These are phyloP conservation scores for Diplodia mutila DNA, from an alignment of 2,329 filamentous ascomycete genomes.

Conservation along the genomic window DNA sequence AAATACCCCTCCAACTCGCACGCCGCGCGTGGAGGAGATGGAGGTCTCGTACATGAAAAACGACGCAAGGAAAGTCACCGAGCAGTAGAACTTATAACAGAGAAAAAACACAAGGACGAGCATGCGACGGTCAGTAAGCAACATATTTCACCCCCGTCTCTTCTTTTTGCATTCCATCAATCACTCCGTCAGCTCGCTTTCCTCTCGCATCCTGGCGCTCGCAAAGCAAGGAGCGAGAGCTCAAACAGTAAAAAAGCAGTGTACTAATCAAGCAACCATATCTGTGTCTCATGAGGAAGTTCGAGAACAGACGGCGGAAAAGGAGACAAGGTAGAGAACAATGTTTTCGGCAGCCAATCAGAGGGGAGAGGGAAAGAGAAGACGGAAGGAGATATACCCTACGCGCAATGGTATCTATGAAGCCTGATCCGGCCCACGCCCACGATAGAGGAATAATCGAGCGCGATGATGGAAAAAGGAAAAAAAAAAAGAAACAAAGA, in stretches of 20 bases:
- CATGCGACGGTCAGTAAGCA: constrained; percentile 3
- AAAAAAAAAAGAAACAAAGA: not conserved
- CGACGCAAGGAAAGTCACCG: not conserved
- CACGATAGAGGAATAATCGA: not conserved
- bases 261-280: constrained; percentile 4
- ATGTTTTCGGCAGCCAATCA: not conserved
- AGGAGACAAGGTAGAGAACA: not conserved
- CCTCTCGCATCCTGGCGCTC: not conserved
- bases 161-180: constrained; percentile 1
- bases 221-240: not conserved
- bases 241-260: not conserved
- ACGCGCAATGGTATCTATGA: constrained; percentile 26
- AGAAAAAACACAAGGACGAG: not conserved
- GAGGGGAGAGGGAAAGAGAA: not conserved
- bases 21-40: not conserved
- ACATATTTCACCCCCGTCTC: not conserved
- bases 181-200: not conserved
- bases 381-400: constrained; percentile 14
- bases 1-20: not conserved
- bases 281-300: constrained; percentile 5
- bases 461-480: not conserved
- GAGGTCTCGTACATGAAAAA: not conserved
- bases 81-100: not conserved
- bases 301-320: not conserved
- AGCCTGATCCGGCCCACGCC: constrained; percentile 19